Evolutionary conservation across 208 protist species (phyloP), one percentile per base, ranked within the genome.

Genomic region (Entamoeba dispar): DNA sequence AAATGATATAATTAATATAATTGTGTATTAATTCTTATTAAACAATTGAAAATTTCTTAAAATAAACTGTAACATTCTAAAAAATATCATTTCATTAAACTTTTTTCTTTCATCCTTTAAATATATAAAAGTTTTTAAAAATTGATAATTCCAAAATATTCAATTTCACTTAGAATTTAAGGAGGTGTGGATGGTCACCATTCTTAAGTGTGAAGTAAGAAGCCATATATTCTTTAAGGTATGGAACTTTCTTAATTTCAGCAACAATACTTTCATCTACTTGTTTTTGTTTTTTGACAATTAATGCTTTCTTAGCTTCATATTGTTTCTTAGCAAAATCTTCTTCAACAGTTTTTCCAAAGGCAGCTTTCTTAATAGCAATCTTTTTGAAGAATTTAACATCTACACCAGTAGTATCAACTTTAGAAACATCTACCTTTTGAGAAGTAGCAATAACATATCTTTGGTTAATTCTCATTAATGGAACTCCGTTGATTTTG

Each of bases 381-480:
- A 38, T 77, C 19, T 77, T 77, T 19, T 77, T 77, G 61, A 77
- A 77, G 61, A 77, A 77, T 34, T 38, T 77, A 34, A 77, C 17
- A 77, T 77, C 61, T 10, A 77, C n/a, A n/a, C 61, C 94, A 50
- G 51, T 91, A 50, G 97, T 95, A 93, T 98, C 96, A 55, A 98
- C 96, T 92, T 91, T 57, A 51, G 95, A 95, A 61, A 99, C 93
- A 93, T 99, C 97, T 27, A 99, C 95, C 95, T 98, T 98, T 91
- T 98, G 99, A 93, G 97, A 98, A 86, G 98, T 99, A 92, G 98
- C 98, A 93, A 99, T 98, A 94, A 99, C 96, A 95, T 98, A 99
- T 93, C 97, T 96, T 94, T 98, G 97, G 96, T 98, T 96, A 51
- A 99, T 97, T 94, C 98, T 97, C 92, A 98, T 97, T 69, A 99